A percentile compares a stretch with the other conserved stretches of the same genome.
These are phyloP conservation scores for Phyllostachys edulis DNA, from an alignment of 176 grass and related monocot genomes.

Conservation along the genomic window DNA sequence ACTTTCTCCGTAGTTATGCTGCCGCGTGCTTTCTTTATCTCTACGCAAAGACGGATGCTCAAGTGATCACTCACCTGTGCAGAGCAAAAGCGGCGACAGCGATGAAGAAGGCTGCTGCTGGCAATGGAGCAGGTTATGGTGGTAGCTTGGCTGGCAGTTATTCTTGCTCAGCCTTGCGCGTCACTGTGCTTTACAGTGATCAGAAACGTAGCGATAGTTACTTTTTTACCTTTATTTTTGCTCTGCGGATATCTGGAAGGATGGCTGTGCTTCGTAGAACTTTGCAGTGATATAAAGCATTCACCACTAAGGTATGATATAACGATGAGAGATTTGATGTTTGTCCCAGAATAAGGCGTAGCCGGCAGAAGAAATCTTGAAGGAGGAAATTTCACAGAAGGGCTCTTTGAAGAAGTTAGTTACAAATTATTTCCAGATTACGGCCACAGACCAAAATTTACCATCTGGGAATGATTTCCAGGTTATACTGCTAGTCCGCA, in stretches of 20 bases:
- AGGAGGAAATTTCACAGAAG: too few species aligned
- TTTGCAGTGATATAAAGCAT: background rate
- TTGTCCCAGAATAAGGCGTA: background rate
- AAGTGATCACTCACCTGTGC: slow-evolving; percentile 3
- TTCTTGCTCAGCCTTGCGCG: background rate
- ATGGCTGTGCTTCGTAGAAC: background rate
- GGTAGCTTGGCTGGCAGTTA: slow-evolving; percentile 12
- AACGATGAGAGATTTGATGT: background rate
- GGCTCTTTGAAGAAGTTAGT: background rate
- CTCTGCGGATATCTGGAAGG: slow-evolving; percentile 17
- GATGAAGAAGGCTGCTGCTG: slow-evolving; percentile 3
- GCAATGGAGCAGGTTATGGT: slow-evolving; percentile 29
- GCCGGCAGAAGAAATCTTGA: background rate
- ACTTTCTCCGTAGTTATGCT: background rate
- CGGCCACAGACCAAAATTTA: background rate
- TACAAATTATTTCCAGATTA: background rate
- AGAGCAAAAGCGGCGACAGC: slow-evolving; percentile 18
- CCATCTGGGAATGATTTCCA: background rate
- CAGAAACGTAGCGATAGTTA: background rate
- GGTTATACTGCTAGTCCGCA: background rate
- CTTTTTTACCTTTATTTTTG: slow-evolving; percentile 3
- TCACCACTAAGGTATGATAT: background rate
- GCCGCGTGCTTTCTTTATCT: slow-evolving; percentile 27
- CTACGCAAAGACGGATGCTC: slow-evolving; percentile 34
- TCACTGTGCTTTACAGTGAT: slow-evolving; percentile 21